Evolutionary conservation across 2,329 filamentous ascomycete species (phyloP), one percentile per base, ranked within the genome.

Genomic region (Curvularia sp.): DNA sequence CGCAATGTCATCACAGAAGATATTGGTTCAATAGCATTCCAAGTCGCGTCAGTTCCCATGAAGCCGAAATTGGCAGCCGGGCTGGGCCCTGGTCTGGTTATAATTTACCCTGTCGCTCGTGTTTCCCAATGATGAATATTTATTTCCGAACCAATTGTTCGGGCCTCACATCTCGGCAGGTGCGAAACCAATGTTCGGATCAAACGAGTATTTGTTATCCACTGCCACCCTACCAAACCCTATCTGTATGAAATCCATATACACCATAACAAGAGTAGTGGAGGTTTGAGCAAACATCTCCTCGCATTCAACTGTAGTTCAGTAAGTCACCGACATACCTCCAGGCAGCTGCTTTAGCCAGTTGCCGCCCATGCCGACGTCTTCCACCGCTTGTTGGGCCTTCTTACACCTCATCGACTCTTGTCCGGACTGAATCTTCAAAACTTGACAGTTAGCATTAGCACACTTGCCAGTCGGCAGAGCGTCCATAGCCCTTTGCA

Each of bases 381-480:
- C 61, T 72, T 85, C 83, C 35, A 77, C 76, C 15, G 82, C 81
- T 64, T 82, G 79, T 64, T 84, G 81, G 31, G 76, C 44, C 57
- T 73, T 74, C 60, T 65, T 72, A 41, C 70, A 75, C 3, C 47
- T 44, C 60, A 65, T 67, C 0, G 70, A 47, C n/a, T 73, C 67
- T 26, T 64, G 55, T 1, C 62, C 69, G 33, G 68, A 70, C 55
- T 75, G 71, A 3, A 72, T 65, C 55, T 72, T 73, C 8, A 74
- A 61, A 43, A 71, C 70, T 20, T 51, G 61, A 61, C 71, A 75
- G 55, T 71, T 70, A 3, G 68, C 71, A 22, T 71, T 73, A 1
- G 67, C 67, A 58, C 71, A 73, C 48, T 64, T 74, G 48, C 69
- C 69, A 26, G 54, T 63, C 0, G 68, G 67, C 1, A 74, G 60